These are phyloP conservation scores for Eucalyptus albens DNA, from an alignment of 345 rosid species.

Conservation along the genomic window DNA sequence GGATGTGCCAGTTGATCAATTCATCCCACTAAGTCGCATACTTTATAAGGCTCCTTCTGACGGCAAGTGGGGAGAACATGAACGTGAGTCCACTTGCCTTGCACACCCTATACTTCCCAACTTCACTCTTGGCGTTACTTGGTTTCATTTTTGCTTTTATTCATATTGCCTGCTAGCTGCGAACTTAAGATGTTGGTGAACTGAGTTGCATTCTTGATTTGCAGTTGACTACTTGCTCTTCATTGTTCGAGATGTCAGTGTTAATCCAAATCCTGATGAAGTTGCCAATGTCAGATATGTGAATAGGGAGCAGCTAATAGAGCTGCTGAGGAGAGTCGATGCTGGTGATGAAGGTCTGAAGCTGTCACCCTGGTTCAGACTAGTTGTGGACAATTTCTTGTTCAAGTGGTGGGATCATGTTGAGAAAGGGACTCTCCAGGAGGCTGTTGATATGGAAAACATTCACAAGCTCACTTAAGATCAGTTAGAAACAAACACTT, in stretches of 20 bases:
- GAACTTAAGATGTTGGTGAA: neutral
- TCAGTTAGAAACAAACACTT: neutral
- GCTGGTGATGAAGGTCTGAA: slow-evolving; percentile 77
- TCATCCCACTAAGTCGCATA: slow-evolving; percentile 63
- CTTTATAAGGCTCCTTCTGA: slow-evolving; percentile 97
- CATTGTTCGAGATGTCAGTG: slow-evolving; percentile 63
- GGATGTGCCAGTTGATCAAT: slow-evolving; percentile 86
- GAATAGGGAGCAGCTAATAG: slow-evolving; percentile 66
- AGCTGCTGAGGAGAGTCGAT: slow-evolving; percentile 80
- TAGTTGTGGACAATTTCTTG: slow-evolving; percentile 90
- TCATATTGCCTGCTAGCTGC: neutral
- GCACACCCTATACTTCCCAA: neutral
- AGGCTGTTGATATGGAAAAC: slow-evolving; percentile 62
- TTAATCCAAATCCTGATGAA: slow-evolving; percentile 82
- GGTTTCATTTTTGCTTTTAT: neutral
- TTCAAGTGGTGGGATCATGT: slow-evolving; percentile 95
- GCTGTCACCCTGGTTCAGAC: slow-evolving; percentile 92
- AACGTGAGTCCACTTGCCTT: slow-evolving; percentile 35
- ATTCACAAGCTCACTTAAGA: slow-evolving; percentile 54
- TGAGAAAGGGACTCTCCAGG: slow-evolving; percentile 56
- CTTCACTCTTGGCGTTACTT: neutral
- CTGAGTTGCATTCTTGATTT: neutral
- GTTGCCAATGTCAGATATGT: slow-evolving; percentile 73
- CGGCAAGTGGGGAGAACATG: slow-evolving; percentile 98
- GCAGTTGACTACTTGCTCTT: slow-evolving; percentile 91